Evolutionary conservation across 345 rosid species (phyloP).

Genomic region (Sonneratia alba): DNA sequence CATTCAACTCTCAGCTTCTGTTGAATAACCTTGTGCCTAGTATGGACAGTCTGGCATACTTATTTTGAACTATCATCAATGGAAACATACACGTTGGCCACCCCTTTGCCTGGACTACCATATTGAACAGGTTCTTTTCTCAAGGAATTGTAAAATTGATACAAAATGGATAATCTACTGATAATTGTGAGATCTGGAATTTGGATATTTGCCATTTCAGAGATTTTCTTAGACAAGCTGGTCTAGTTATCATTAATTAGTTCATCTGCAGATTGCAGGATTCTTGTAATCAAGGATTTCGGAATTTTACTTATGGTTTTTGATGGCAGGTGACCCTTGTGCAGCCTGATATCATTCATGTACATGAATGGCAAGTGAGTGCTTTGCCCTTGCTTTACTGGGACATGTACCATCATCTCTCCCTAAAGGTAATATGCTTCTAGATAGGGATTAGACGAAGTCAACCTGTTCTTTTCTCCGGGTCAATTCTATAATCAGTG

Average conservation of each 20-base stretch:
- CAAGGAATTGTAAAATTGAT: neutral
- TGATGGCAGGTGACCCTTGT: slow-evolving; percentile 33
- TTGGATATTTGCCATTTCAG: neutral
- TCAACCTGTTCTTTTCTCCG: neutral
- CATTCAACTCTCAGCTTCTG: neutral
- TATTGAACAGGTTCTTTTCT: neutral
- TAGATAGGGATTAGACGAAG: neutral
- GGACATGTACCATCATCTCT: slow-evolving; percentile 46
- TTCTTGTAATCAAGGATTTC: neutral
- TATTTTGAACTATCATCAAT: neutral
- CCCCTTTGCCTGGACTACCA: neutral
- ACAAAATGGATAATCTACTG: neutral
- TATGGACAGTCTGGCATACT: neutral
- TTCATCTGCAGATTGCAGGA: neutral
- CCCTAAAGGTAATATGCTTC: slow-evolving; percentile 29
- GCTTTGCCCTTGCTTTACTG: slow-evolving; percentile 50
- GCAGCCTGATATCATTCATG: slow-evolving; percentile 53
- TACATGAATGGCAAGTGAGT: slow-evolving; percentile 56
- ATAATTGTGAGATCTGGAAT: neutral
- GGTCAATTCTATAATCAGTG: neutral
- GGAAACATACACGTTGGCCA: neutral
- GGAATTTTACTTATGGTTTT: neutral
- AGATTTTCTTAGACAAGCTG: neutral
- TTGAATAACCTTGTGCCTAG: neutral
- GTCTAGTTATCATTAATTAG: neutral